Evolutionary conservation across 495 filamentous ascomycete species (phyloP).

Genomic region (Viridothelium virens): DNA sequence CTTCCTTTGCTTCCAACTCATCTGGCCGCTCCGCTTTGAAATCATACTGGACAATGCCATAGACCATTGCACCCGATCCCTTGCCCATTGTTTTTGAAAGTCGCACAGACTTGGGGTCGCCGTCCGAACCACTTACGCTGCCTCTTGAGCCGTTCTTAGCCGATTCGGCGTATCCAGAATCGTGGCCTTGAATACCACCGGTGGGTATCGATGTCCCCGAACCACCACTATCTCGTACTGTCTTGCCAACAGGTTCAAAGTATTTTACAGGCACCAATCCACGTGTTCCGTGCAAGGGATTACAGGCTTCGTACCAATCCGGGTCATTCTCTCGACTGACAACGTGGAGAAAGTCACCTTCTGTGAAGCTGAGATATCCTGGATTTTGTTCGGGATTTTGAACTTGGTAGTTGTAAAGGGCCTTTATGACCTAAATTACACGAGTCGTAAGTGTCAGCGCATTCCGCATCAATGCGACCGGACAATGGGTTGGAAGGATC

Average conservation of each 20-base stretch:
- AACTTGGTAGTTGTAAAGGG: constrained; percentile 83
- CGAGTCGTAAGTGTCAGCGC: constrained; percentile 11
- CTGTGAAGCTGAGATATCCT: constrained; percentile 81
- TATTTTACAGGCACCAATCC: constrained; percentile 88
- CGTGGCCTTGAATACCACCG: constrained; percentile 47
- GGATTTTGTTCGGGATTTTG: constrained; percentile 40
- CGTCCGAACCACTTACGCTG: constrained; percentile 27
- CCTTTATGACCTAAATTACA: constrained; percentile 75
- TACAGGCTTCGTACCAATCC: constrained; percentile 99
- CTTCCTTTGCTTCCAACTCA: constrained; percentile 87
- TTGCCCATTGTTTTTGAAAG: constrained; percentile 53
- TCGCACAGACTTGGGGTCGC: constrained; percentile 35
- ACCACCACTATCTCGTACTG: constrained; percentile 72
- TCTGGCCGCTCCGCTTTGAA: constrained; percentile 92
- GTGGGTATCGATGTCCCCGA: constrained; percentile 37
- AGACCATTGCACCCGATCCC: constrained; percentile 76
- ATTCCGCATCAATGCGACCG: not conserved
- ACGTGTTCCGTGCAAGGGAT: constrained; percentile 80
- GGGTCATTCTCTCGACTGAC: constrained; percentile 89
- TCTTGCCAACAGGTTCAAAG: constrained; percentile 87
- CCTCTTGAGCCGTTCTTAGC: constrained; percentile 24
- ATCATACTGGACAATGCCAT: constrained; percentile 94
- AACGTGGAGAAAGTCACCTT: constrained; percentile 97
- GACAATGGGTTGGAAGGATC: not conserved
- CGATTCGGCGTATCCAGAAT: constrained; percentile 75